Evolutionary conservation across 495 filamentous ascomycete species (phyloP), one percentile per base, ranked within the genome.

Genomic region (Wilcoxina mikolae): DNA sequence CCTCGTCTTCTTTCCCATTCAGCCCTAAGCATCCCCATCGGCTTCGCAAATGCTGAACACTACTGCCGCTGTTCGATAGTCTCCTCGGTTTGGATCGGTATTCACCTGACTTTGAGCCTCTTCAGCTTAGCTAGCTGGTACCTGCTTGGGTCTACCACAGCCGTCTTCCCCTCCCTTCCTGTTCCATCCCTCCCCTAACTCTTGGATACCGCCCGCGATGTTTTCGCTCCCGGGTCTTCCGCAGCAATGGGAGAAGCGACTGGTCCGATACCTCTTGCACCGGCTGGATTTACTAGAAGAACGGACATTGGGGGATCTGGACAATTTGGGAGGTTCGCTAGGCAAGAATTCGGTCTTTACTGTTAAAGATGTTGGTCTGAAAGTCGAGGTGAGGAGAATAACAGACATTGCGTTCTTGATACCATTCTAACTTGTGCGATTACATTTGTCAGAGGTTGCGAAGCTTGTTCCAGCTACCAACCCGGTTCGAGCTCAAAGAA

Each of bases 171-270:
- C 46, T 39, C 38, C 35, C 20, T 17, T 7, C 35, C 23, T 35
- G 22, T 10, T 50, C 47, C 24, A 12, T 25, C 12, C 47, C 47
- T 27, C 20, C 10, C 24, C n/a, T 10, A 12, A 26, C 7, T 35
- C 7, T 15, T 35, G 31, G 31, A 35, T 7, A 43, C 39, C 9
- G 17, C 39, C 46, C 46, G 15, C 9, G 1, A 52, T 52, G 49
- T 28, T 35, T 45, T 33, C 49, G 20, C 39, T 42, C 47, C 25
- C 24, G 27, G 15, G 27, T 7, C 24, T 44, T 28, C 46, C 29
- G 33, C 4, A 17, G 17, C 61, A 64, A 53, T 64, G 61, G 61
- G 57, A 65, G 38, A 65, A 65, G 52, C 56, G 59, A n/a, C 49
- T 65, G 11, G 58, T 65, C 17, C 62, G 62, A 28, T 64, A 60